Conservation (phyloP, 1,284 basidiomycete genomes). For the Cutaneotrichosporon cavernicola region DNA sequence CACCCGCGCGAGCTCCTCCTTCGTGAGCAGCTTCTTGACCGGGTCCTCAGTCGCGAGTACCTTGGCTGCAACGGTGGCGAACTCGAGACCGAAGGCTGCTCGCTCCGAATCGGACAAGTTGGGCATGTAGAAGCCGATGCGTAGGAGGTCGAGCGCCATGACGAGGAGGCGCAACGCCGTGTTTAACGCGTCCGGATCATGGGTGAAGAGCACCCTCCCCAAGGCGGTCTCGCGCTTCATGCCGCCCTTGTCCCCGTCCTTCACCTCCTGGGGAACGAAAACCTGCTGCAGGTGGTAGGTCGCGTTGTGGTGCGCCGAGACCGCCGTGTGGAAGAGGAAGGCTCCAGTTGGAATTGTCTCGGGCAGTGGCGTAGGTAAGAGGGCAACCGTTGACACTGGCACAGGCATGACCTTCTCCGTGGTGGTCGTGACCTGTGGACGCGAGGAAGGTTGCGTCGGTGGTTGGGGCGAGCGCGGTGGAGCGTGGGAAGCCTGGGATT, state of each 20-base stretch:
- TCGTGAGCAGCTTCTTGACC: constrained; percentile 15
- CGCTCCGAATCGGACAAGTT: constrained; percentile 36
- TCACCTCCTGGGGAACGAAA: constrained; percentile 33
- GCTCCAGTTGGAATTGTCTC: constrained; percentile 13
- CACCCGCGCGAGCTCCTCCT: neutral
- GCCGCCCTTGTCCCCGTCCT: constrained; percentile 14
- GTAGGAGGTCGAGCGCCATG: constrained; percentile 39
- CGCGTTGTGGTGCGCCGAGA: constrained; percentile 35
- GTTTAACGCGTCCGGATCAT: constrained; percentile 31
- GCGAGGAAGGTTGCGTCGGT: neutral
- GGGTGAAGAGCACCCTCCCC: constrained; percentile 15
- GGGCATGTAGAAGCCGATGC: constrained; percentile 23
- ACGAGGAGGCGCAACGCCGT: constrained; percentile 36
- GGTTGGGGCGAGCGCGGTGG: neutral
- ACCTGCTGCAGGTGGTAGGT: constrained; percentile 39
- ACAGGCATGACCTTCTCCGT: neutral
- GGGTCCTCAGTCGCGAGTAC: constrained; percentile 21
- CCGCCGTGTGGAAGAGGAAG: constrained; percentile 40
- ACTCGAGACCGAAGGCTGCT: constrained; percentile 41
- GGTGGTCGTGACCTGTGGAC: neutral
- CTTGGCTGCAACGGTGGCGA: constrained; percentile 38
- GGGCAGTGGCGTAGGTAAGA: neutral
- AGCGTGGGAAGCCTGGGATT: neutral
- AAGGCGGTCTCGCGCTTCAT: neutral
- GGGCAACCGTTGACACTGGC: too few relatives aligned